Percentiles rank a stretch among this genome's conserved stretches.
These are phyloP conservation scores for Yueomyces sinensis DNA, from an alignment of 805 yeast genomes.

Conservation along the genomic window DNA sequence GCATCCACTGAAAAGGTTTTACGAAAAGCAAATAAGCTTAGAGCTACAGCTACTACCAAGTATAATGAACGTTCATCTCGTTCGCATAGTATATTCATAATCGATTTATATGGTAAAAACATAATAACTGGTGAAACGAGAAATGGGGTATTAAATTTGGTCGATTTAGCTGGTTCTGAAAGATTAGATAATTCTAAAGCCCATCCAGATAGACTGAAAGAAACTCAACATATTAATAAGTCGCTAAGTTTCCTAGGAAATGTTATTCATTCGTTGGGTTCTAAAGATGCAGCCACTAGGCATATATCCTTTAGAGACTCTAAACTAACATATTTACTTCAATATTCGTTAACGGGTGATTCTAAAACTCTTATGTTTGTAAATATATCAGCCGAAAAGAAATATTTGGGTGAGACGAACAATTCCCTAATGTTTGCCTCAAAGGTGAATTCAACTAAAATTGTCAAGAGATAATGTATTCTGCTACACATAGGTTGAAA, in stretches of 20 bases:
- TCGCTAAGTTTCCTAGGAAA: constrained; percentile 83
- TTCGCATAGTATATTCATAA: constrained; percentile 73
- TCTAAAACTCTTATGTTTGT: constrained; percentile 92
- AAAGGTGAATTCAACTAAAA: constrained; percentile 51
- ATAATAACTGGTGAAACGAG: constrained; percentile 32
- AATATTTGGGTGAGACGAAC: constrained; percentile 64
- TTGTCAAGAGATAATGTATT: neutral
- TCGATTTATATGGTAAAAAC: constrained; percentile 48
- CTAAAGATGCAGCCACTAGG: constrained; percentile 29
- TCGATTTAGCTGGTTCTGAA: constrained; percentile 94
- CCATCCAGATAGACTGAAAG: constrained; percentile 66
- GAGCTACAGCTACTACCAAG: constrained; percentile 73
- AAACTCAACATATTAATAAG: constrained; percentile 80
- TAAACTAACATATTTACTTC: constrained; percentile 75
- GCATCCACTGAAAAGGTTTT: constrained; percentile 39
- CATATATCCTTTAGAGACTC: constrained; percentile 94
- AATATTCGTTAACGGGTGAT: constrained; percentile 70
- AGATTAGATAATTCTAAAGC: constrained; percentile 67
- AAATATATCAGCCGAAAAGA: constrained; percentile 56
- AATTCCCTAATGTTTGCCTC: constrained; percentile 84
- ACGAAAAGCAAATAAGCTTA: constrained; percentile 39
- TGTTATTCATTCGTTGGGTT: constrained; percentile 61
- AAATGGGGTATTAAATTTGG: constrained; percentile 60
- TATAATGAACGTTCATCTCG: constrained; percentile 80
- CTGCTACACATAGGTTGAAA: too few relatives aligned